Conservation (phyloP, 2,329 filamentous ascomycete species). For the Pseudogymnoascus sp. region DNA sequence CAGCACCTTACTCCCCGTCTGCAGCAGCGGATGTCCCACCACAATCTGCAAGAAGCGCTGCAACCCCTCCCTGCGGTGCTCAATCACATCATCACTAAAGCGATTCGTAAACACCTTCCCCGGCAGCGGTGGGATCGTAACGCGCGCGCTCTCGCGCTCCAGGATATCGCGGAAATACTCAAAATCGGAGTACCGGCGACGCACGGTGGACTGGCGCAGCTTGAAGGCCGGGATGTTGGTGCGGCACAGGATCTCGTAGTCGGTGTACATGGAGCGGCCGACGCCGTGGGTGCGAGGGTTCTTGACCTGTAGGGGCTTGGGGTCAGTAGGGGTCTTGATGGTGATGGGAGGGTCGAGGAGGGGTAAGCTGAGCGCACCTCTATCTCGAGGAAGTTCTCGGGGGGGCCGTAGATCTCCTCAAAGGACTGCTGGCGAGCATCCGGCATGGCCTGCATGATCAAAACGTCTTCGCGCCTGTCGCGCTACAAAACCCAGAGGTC, state of each 20-base stretch:
- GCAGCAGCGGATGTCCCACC: slow-evolving; percentile 88
- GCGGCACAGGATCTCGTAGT: slow-evolving; percentile 94
- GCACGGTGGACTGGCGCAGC: slow-evolving; percentile 78
- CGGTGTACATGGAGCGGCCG: slow-evolving; percentile 94
- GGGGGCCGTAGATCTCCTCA: slow-evolving; percentile 97
- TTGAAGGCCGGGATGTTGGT: slow-evolving; percentile 99
- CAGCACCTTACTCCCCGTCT: slow-evolving; percentile 95
- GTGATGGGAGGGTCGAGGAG: slow-evolving; percentile 5
- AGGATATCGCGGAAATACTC: slow-evolving; percentile 98
- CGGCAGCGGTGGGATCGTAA: slow-evolving; percentile 90
- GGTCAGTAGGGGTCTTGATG: slow-evolving; percentile 3
- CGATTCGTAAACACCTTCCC: slow-evolving; percentile 98
- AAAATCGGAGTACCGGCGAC: slow-evolving; percentile 93
- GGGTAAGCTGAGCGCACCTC: slow-evolving; percentile 53
- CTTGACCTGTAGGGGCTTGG: slow-evolving; percentile 56
- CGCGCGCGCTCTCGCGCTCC: slow-evolving; percentile 86
- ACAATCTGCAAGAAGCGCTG: slow-evolving; percentile 97
- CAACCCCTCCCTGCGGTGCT: slow-evolving; percentile 81
- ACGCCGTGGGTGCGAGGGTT: slow-evolving; percentile 93
- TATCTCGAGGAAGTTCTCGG: slow-evolving; percentile 98
- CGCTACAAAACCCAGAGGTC: neutral
- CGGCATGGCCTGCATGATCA: slow-evolving; percentile 54
- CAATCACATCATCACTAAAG: slow-evolving; percentile 97
- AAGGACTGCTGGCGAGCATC: slow-evolving; percentile 86
- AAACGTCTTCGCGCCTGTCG: neutral